Evolutionary conservation across 2,329 filamentous ascomycete species (phyloP).

Genomic region (Penicillium sclerotiorum): DNA sequence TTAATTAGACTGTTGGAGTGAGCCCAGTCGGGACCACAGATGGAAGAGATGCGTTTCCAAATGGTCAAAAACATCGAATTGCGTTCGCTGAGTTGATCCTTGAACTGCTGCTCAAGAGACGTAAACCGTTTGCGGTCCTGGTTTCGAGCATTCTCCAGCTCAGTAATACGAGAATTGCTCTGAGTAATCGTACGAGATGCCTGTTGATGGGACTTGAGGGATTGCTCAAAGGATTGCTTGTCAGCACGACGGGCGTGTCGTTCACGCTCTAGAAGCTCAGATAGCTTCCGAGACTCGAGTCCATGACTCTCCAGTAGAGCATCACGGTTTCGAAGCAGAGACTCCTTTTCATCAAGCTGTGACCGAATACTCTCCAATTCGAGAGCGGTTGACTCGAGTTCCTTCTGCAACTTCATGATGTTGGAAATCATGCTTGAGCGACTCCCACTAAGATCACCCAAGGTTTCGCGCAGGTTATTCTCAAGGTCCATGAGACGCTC

Average conservation of each 20-base stretch:
- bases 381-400: constrained; percentile 79
- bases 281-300: constrained; percentile 80
- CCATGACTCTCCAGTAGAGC: constrained; percentile 83
- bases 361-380: constrained; percentile 79
- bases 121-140: constrained; percentile 77
- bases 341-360: constrained; percentile 84
- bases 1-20: constrained; percentile 88
- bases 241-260: constrained; percentile 81
- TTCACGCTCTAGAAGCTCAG: constrained; percentile 89
- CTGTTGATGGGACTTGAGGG: constrained; percentile 83
- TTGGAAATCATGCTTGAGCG: constrained; percentile 82
- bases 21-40: constrained; percentile 91
- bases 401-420: constrained; percentile 82
- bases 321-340: constrained; percentile 86
- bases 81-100: constrained; percentile 84
- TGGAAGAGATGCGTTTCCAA: constrained; percentile 82
- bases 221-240: constrained; percentile 82
- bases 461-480: constrained; percentile 79
- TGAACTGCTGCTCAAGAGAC: constrained; percentile 75
- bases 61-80: constrained; percentile 85
- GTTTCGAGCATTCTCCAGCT: constrained; percentile 78
- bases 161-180: constrained; percentile 79
- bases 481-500: constrained; percentile 88
- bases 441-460: constrained; percentile 86
- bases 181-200: constrained; percentile 83